These are phyloP conservation scores for Cystobasidium pallidum DNA, from an alignment of 1,284 basidiomycete genomes.

Conservation along the genomic window DNA sequence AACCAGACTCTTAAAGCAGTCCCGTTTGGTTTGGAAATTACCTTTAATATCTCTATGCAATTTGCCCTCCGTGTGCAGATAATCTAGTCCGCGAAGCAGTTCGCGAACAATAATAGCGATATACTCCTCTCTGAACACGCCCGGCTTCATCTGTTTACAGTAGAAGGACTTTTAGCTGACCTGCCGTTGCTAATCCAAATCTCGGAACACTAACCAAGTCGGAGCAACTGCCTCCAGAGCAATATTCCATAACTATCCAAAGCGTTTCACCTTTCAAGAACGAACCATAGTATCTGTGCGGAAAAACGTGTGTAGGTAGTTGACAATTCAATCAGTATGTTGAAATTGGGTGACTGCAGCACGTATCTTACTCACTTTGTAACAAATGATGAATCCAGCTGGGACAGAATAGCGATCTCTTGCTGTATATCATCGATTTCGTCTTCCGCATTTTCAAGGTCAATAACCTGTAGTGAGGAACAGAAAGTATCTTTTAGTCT, in stretches of 20 bases:
- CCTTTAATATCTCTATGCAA: constrained; percentile 98
- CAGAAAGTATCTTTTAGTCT: neutral
- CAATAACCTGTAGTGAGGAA: constrained; percentile 76
- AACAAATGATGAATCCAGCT: constrained; percentile 91
- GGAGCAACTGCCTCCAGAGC: constrained; percentile 62
- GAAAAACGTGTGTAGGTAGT: too few relatives aligned
- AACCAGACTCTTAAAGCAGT: too few relatives aligned
- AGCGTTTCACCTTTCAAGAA: constrained; percentile 91
- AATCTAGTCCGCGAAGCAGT: constrained; percentile 87
- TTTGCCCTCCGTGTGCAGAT: constrained; percentile 93
- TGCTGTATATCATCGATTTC: constrained; percentile 99
- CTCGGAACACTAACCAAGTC: constrained; percentile 60
- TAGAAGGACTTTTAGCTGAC: neutral
- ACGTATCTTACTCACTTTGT: constrained; percentile 69
- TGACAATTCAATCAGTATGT: too few relatives aligned
- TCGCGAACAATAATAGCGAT: constrained; percentile 96
- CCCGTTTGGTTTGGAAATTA: constrained; percentile 55
- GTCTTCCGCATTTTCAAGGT: constrained; percentile 97
- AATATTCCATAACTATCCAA: constrained; percentile 99
- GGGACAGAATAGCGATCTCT: constrained; percentile 98
- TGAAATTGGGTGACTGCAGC: too few relatives aligned
- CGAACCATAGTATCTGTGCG: constrained; percentile 83
- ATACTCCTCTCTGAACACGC: constrained; percentile 95
- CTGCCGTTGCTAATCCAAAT: too few relatives aligned
- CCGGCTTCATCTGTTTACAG: constrained; percentile 86